Base-by-base conservation (phyloP, 352 stramenopile genomes). In the Blastocystis sp. region DNA sequence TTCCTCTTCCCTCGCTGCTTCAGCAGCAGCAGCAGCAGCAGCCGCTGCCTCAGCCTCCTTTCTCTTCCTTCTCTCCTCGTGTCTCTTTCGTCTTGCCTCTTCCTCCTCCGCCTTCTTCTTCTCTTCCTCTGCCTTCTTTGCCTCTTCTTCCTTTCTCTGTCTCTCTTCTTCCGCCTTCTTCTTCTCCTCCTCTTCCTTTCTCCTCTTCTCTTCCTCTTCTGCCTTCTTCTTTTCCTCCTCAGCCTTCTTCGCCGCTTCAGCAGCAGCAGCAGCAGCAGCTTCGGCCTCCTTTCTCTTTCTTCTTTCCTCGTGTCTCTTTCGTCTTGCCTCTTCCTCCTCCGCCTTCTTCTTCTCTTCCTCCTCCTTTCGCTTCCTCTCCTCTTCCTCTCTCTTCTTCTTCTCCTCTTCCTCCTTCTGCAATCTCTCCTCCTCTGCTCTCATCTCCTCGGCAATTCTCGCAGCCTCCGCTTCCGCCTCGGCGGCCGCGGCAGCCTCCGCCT, bases 51-150 rank as follows among this genome's bases (percentile, higher is more conserved):
- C 54, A 1, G 65, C 74, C 28, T 69, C 66, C 54, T 40, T 57
- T 54, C 66, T 11, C 28, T 60, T 77, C 17, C 48, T 61, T 54
- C 66, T 59, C 59, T 84, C 74, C 28, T 84, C 74, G 28, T 84
- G 17, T 24, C 60, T 54, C 57, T 84, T 40, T 57, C 45, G 34
- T 74, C 34, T 43, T 4, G 64, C n/a, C 43, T 74, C 64, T 6
- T 74, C 64, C 6, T 48, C 21, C 54, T 74, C 64, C 10, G 59
- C 61, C 9, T 64, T 45, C 21, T 65, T 52, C 38, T 63, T 52
- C n/a, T 64, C 28, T n/a, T 64, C 24, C 38, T 65, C 61, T 38
- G 52, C n/a, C 40, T 84, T 84, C 40, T 45, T 52, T 24, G n/a
- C 43, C 52, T 68, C 74, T 43, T 84, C 70, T 9, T 65, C 24